A percentile compares a stretch with the other conserved stretches of the same genome.
phyloP scores from a whole-genome alignment of 2,329 filamentous ascomycete genomes.

The Sporothrix euskadiensis region DNA sequence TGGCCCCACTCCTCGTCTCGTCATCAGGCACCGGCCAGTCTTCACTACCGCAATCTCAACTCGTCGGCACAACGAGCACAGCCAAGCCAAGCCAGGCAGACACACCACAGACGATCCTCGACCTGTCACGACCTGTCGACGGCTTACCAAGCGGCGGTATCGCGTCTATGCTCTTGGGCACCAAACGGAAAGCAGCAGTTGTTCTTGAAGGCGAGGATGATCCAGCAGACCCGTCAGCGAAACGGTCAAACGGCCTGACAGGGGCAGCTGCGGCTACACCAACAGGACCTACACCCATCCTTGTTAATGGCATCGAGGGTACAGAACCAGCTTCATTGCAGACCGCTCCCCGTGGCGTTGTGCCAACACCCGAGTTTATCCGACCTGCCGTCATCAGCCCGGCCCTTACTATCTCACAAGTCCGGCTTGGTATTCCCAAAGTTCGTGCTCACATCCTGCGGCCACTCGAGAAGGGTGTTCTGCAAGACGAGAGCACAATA shows the following conservation, averaged over 20 bases:
- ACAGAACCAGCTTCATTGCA: slow-evolving; percentile 72
- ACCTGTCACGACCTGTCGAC: slow-evolving; percentile 91
- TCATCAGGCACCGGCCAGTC: slow-evolving; percentile 84
- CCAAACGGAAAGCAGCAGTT: slow-evolving; percentile 79
- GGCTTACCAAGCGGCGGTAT: slow-evolving; percentile 88
- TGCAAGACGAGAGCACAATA: slow-evolving; percentile 53
- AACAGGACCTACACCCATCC: slow-evolving; percentile 57
- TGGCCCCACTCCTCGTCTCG: slow-evolving; percentile 87
- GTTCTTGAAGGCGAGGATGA: slow-evolving; percentile 77
- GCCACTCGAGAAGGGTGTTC: slow-evolving; percentile 68
- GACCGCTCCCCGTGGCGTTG: slow-evolving; percentile 59
- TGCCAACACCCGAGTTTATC: slow-evolving; percentile 77
- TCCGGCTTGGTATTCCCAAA: slow-evolving; percentile 84
- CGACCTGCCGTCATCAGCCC: slow-evolving; percentile 86
- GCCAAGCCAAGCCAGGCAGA: slow-evolving; percentile 66
- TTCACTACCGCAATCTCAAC: slow-evolving; percentile 82
- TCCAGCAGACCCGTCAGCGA: slow-evolving; percentile 34
- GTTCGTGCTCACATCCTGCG: slow-evolving; percentile 80
- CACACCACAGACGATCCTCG: slow-evolving; percentile 76
- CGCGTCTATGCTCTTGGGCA: slow-evolving; percentile 81
- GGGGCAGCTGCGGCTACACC: slow-evolving; percentile 42
- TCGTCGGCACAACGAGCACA: slow-evolving; percentile 70
- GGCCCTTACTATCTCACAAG: slow-evolving; percentile 75
- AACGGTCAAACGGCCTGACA: slow-evolving; percentile 13
- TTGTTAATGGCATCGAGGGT: slow-evolving; percentile 75